phyloP scores from a whole-genome alignment of 83 land plant species.

The Larix sibirica region DNA sequence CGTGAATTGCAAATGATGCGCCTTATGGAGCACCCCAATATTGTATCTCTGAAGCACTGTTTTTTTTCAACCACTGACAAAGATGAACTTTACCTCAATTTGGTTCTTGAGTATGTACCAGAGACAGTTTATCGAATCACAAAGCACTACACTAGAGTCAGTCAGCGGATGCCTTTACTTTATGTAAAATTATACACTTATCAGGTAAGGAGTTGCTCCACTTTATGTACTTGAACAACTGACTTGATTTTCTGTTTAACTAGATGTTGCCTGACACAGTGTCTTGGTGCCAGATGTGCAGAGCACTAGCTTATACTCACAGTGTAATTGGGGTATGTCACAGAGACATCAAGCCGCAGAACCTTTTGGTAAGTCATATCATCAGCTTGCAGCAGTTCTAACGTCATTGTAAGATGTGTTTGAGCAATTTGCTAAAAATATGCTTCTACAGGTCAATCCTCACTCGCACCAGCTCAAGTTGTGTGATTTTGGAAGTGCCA shows the following conservation, averaged over 20 bases:
- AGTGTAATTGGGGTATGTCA: slow-evolving; percentile 66
- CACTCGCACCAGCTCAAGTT: slow-evolving; percentile 69
- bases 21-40: slow-evolving; percentile 69
- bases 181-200: slow-evolving; percentile 63
- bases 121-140: slow-evolving; percentile 73
- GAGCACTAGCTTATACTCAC: slow-evolving; percentile 79
- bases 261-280: background rate
- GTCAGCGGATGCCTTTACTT: slow-evolving; percentile 70
- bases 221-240: background rate
- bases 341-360: slow-evolving; percentile 88
- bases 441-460: slow-evolving; percentile 54
- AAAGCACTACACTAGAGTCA: slow-evolving; percentile 65
- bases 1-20: slow-evolving; percentile 80
- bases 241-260: background rate
- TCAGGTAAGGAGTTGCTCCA: slow-evolving; percentile 41
- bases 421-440: background rate
- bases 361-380: slow-evolving; percentile 57
- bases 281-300: slow-evolving; percentile 56
- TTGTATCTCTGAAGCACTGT: slow-evolving; percentile 66
- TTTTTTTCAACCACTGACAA: slow-evolving; percentile 78
- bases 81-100: slow-evolving; percentile 66
- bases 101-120: slow-evolving; percentile 80
- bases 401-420: background rate
- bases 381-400: background rate
- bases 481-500: slow-evolving; percentile 78